Base-by-base conservation (phyloP, 805 yeast genomes). In the Diddensiella transvaalensis region DNA sequence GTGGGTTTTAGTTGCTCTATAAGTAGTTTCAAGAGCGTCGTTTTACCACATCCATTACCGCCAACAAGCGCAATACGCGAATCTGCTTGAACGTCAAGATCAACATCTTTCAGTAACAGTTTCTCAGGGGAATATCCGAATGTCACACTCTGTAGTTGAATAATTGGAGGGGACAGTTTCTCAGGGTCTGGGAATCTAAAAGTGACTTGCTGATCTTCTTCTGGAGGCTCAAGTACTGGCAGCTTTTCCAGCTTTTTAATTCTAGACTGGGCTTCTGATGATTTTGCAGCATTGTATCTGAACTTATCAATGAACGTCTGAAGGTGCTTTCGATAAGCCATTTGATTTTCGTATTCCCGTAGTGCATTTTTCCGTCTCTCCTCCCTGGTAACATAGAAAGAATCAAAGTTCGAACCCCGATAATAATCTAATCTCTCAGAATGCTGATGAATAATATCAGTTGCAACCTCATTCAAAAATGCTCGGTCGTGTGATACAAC, bases 31-130 rank as follows among this genome's bases (percentile, higher is more conserved):
- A 93, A 76, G 53, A 93, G 73, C 2, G 99, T 93, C 8, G 99
- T 90, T 68, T 93, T 93, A 85, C 99, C 99, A 64, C 96, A 87
- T 73, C 99, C 99, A 66, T 93, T 93, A 51, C 97, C 98, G 77
- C 99, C 99, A 51, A 93, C 96, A 51, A 93, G 75, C 0, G 98
- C 99, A 60, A 93, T 86, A 67, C 99, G 79, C 1, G 97, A 89
- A 60, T 90, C 87, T 87, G 91, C 75, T 67, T 87, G 96, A 47
- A 93, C 87, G 57, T 88, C 95, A 52, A 93, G 67, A 57, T 90
- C 96, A 37, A 90, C 97, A 58, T 87, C 73, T 24, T 76, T 75
- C 54, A 91, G 70, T 50, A 90, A 68, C 24, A 87, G 70, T 48
- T 80, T 81, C 2, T 73, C 71, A 4, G 85, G 82, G 42, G 71